Conservation (phyloP, 169 alveolate species). For the Cryptosporidium bovis region DNA sequence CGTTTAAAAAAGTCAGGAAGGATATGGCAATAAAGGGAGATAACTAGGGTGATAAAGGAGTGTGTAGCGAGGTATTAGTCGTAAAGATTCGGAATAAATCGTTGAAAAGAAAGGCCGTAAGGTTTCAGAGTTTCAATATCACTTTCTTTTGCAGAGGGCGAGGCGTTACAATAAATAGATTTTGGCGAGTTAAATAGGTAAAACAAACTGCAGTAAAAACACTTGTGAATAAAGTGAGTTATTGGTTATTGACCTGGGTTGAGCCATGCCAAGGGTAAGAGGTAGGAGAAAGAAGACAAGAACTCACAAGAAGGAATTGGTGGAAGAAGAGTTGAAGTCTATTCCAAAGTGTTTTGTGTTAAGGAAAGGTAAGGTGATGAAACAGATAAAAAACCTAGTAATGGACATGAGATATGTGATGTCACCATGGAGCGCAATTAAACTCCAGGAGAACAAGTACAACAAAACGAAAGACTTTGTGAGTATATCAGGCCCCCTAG, state of each 20-base stretch:
- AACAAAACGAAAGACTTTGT: slow-evolving; percentile 76
- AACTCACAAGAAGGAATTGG: slow-evolving; percentile 54
- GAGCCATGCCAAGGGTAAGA: slow-evolving; percentile 40
- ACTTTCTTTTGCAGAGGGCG: no score
- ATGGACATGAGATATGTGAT: slow-evolving; percentile 76
- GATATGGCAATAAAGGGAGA: no score
- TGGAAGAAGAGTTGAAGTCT: slow-evolving; percentile 66
- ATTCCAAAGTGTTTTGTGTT: slow-evolving; percentile 76
- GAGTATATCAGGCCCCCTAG: slow-evolving; percentile 74
- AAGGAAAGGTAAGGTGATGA: slow-evolving; percentile 73
- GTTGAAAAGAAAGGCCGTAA: not conserved
- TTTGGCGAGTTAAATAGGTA: not conserved
- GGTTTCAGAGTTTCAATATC: not conserved
- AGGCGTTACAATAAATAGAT: no score
- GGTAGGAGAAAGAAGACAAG: slow-evolving; percentile 71
- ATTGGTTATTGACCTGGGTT: not conserved
- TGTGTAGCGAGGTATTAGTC: no score
- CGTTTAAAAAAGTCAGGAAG: not conserved
- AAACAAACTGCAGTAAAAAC: not conserved
- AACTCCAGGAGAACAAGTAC: slow-evolving; percentile 66
- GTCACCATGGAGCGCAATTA: slow-evolving; percentile 77
- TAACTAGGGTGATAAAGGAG: no score
- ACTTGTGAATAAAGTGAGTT: not conserved
- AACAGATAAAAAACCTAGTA: slow-evolving; percentile 66
- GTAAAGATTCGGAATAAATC: no score